Percentiles rank a stretch among this genome's conserved stretches.
phyloP scores from a whole-genome alignment of 2,329 filamentous ascomycete genomes.

The Cadophora sp. region DNA sequence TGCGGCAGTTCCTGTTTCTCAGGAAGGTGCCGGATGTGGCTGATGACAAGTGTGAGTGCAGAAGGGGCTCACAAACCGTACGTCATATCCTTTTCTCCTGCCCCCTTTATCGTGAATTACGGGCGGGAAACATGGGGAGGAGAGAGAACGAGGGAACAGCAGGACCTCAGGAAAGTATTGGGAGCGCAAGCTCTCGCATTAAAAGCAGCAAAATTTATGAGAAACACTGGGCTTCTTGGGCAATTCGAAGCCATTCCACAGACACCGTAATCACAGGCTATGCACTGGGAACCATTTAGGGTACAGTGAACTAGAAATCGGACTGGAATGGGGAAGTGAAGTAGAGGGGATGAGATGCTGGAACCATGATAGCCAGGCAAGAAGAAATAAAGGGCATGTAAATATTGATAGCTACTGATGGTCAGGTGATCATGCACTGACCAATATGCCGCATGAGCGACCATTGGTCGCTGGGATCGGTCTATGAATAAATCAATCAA shows the following conservation, averaged over 20 bases:
- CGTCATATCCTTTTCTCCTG: constrained; percentile 25
- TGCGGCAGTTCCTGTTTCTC: constrained; percentile 8
- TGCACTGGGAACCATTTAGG: constrained; percentile 19
- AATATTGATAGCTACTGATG: constrained; percentile 24
- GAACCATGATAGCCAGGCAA: constrained; percentile 20
- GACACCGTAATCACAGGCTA: too few relatives aligned
- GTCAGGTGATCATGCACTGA: constrained; percentile 25
- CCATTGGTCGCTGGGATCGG: constrained; percentile 23
- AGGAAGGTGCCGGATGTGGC: constrained; percentile 20
- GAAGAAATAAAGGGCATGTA: constrained; percentile 16
- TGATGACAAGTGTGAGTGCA: constrained; percentile 24
- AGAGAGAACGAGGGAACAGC: constrained; percentile 11
- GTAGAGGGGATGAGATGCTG: constrained; percentile 26
- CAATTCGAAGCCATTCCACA: too few relatives aligned
- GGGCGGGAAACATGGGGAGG: constrained; percentile 14
- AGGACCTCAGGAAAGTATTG: constrained; percentile 27
- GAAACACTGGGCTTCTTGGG: background rate
- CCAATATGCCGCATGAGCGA: constrained; percentile 25
- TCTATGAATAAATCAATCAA: constrained; percentile 13
- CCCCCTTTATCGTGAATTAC: constrained; percentile 26
- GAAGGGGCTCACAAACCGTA: constrained; percentile 25
- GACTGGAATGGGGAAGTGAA: constrained; percentile 24
- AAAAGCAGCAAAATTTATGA: constrained; percentile 21
- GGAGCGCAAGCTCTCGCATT: constrained; percentile 27
- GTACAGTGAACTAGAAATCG: constrained; percentile 23